Percentiles rank a stretch among this genome's conserved stretches.
Evolutionary conservation across 805 yeast species (phyloP).

Genomic region (Isabelozyma heimii): DNA sequence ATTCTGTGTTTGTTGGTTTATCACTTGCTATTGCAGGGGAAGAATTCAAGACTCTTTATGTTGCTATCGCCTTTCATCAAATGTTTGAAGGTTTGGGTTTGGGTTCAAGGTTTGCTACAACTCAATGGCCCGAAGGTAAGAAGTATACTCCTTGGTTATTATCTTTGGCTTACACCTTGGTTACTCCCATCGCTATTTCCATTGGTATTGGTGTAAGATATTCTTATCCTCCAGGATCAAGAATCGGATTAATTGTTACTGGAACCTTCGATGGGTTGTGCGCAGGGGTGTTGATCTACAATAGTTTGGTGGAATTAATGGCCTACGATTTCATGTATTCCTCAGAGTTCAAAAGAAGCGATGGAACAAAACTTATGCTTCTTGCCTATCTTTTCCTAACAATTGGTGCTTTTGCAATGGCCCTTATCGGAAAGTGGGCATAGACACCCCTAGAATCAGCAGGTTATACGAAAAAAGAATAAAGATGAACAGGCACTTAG

Average conservation of each 20-base stretch:
- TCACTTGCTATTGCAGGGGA: constrained; percentile 76
- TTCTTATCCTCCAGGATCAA: constrained; percentile 30
- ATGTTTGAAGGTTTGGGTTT: constrained; percentile 84
- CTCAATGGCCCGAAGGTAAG: constrained; percentile 33
- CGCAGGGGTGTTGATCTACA: constrained; percentile 33
- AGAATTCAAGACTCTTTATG: constrained; percentile 67
- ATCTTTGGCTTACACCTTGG: constrained; percentile 25
- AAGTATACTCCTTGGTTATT: constrained; percentile 31
- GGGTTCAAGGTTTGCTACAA: constrained; percentile 60
- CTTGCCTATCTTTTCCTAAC: constrained; percentile 20
- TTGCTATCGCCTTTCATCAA: constrained; percentile 74
- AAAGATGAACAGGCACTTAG: no score
- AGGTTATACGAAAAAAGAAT: no score
- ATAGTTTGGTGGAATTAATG: constrained; percentile 37
- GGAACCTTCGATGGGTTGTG: constrained; percentile 35
- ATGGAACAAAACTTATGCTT: constrained; percentile 16
- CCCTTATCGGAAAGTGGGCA: constrained; percentile 35
- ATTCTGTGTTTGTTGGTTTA: constrained; percentile 78
- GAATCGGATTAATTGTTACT: constrained; percentile 28
- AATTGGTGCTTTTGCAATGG: constrained; percentile 30
- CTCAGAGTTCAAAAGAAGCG: constrained; percentile 18
- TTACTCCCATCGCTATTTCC: constrained; percentile 34
- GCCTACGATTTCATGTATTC: constrained; percentile 38
- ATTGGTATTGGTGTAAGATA: constrained; percentile 35
- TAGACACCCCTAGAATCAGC: no score